Base-by-base conservation (phyloP, 1,284 basidiomycete species). In the Marasmius oreades region DNA sequence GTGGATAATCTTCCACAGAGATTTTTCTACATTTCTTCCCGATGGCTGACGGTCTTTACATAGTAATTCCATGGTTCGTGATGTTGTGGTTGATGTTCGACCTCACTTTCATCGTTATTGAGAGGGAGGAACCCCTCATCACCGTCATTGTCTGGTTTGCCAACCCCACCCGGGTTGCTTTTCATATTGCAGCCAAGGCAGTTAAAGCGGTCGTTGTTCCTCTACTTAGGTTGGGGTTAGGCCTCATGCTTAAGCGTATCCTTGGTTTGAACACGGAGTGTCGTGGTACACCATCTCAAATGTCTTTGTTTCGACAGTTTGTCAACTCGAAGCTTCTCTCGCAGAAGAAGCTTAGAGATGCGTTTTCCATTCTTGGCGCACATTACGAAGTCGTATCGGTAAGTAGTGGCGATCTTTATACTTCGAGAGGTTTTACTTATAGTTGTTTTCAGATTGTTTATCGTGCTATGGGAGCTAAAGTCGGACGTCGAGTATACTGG, bases 401-500 rank as follows among this genome's bases (percentile, higher is more conserved):
- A 55, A 55, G 67, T 61, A 5, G 28, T 47, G n/a, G n/a, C 8
- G 24, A 5, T 20, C 14, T 26, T 33, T 12, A 12, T 50, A n/a
- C 12, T 2, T 31, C 12, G 16, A 2, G 14, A 10, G 26, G 11
- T 31, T 18, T 50, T 33, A 12, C 24, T 50, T 18, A 31, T 26
- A n/a, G 24, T 12, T 46, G 44, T 44, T 31, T 28, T 3, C 64
- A 75, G 65, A 63, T 73, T 24, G 66, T 72, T 8, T 77, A 72
- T 59, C 68, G 76, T 12, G 65, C 67, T 23, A 77, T 77, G 76
- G 76, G 76, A n/a, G 76, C 76, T 24, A 77, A 76, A 64, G 65
- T 77, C 33, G 77, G 76, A 16, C 66, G 70, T 60, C 71, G 73
- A 11, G 70, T 78, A n/a, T 78, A 77, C 61, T 77, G 77, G 77